A percentile compares a stretch with the other conserved stretches of the same genome.
Conservation (phyloP, 164 flowering plant species). For the Berberis thunbergii region DNA sequence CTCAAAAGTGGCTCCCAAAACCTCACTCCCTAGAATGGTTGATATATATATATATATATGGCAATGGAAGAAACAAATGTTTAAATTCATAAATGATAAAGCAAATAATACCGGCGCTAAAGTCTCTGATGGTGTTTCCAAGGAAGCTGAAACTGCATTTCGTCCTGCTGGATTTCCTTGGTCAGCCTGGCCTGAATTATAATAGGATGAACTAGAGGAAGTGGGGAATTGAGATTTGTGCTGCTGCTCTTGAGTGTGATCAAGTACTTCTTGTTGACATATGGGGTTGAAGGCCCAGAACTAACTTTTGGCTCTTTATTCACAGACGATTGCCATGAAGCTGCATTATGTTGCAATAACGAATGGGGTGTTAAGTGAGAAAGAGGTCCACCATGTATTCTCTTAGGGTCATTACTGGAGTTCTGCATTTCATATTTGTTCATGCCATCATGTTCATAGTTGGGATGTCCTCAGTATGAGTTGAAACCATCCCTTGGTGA, state of each 20-base stretch:
- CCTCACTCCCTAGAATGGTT: no score
- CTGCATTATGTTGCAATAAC: constrained; percentile 36
- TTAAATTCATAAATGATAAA: background rate
- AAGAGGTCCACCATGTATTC: constrained; percentile 43
- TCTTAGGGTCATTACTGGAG: constrained; percentile 26
- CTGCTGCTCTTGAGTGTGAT: constrained; percentile 55
- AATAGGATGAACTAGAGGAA: constrained; percentile 31
- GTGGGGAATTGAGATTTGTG: constrained; percentile 34
- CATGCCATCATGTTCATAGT: constrained; percentile 23
- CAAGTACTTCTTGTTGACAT: constrained; percentile 55
- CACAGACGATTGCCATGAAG: constrained; percentile 41
- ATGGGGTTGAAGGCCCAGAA: constrained; percentile 24
- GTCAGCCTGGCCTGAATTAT: constrained; percentile 28
- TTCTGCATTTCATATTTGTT: constrained; percentile 25
- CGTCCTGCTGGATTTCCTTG: constrained; percentile 36
- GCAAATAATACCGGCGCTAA: constrained; percentile 23
- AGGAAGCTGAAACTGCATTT: constrained; percentile 34
- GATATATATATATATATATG: no score
- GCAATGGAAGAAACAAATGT: background rate
- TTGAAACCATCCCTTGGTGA: constrained; percentile 35
- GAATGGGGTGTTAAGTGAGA: constrained; percentile 24
- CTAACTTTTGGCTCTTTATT: constrained; percentile 15
- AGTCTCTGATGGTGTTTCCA: constrained; percentile 28
- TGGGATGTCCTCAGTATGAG: constrained; percentile 39
- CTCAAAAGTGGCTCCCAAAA: no score